Conservation (phyloP, 306 rosid genomes). For the Trichosanthes cucumerina region DNA sequence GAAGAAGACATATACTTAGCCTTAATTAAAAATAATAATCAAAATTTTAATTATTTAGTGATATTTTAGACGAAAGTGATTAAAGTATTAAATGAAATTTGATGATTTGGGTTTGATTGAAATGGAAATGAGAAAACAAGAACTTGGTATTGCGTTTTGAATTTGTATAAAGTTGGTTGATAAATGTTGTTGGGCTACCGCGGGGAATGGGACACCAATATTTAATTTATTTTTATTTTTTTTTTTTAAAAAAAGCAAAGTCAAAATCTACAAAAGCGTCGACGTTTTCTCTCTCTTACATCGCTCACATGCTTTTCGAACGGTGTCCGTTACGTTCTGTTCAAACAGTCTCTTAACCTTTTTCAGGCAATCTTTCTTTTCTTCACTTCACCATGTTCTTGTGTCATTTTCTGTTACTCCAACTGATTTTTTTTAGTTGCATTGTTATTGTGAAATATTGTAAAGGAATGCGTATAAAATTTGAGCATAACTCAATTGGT, state of each 20-base stretch:
- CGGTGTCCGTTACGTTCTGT: neutral
- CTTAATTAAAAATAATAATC: too few relatives aligned
- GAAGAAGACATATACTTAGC: too few relatives aligned
- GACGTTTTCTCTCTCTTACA: neutral
- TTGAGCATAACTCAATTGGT: too few relatives aligned
- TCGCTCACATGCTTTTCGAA: neutral
- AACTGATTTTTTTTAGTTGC: too few relatives aligned
- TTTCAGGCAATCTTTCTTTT: neutral
- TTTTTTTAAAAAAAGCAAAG: too few relatives aligned
- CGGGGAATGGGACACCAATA: neutral
- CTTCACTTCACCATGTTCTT: neutral
- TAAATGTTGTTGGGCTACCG: slow-evolving; percentile 1
- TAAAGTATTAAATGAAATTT: neutral
- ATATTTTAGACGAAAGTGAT: too few relatives aligned
- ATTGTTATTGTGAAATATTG: too few relatives aligned
- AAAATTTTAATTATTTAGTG: too few relatives aligned
- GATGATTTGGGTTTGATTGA: neutral
- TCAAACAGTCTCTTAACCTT: neutral
- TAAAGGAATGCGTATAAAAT: too few relatives aligned
- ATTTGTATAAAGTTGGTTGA: neutral
- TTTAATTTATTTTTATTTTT: too few relatives aligned
- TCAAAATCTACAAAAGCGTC: neutral
- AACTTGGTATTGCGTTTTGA: neutral
- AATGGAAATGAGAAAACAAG: neutral
- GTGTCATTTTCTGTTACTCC: too few relatives aligned